phyloP scores from a whole-genome alignment of 805 yeast species.

The Kurtzmaniella cleridarum region DNA sequence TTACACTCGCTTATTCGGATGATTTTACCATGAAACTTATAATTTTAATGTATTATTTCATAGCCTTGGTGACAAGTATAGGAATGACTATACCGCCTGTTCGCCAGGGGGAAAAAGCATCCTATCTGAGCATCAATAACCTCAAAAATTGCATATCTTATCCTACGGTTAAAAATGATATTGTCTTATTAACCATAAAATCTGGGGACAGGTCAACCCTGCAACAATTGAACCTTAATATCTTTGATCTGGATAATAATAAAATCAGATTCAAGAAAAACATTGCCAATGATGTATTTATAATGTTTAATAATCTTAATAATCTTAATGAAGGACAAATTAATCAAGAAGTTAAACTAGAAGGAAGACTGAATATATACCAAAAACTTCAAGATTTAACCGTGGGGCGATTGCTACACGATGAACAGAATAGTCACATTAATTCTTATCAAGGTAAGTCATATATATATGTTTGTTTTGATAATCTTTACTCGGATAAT shows the following conservation, averaged over 20 bases:
- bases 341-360: slow-evolving; percentile 5
- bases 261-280: slow-evolving; percentile 26
- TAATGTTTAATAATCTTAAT: slow-evolving; percentile 35
- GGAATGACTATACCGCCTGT: slow-evolving; percentile 34
- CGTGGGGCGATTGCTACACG: slow-evolving; percentile 2
- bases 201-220: slow-evolving; percentile 26
- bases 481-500: slow-evolving; percentile 35
- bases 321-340: slow-evolving; percentile 19
- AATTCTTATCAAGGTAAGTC: slow-evolving; percentile 20
- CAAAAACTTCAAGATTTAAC: slow-evolving; percentile 3
- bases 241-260: slow-evolving; percentile 34
- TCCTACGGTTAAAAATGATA: slow-evolving; percentile 31
- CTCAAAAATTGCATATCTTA: slow-evolving; percentile 33
- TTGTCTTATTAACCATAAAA: slow-evolving; percentile 26
- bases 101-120: slow-evolving; percentile 22
- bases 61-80: slow-evolving; percentile 14
- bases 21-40: slow-evolving; percentile 1
- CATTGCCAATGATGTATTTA: slow-evolving; percentile 21
- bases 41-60: not conserved
- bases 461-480: slow-evolving; percentile 35
- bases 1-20: not conserved
- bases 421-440: slow-evolving; percentile 5
- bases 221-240: slow-evolving; percentile 30
- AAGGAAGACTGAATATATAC: slow-evolving; percentile 7
- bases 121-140: slow-evolving; percentile 24